Conservation (phyloP, 495 filamentous ascomycete genomes). For the Friedmanniomyces endolithicus region DNA sequence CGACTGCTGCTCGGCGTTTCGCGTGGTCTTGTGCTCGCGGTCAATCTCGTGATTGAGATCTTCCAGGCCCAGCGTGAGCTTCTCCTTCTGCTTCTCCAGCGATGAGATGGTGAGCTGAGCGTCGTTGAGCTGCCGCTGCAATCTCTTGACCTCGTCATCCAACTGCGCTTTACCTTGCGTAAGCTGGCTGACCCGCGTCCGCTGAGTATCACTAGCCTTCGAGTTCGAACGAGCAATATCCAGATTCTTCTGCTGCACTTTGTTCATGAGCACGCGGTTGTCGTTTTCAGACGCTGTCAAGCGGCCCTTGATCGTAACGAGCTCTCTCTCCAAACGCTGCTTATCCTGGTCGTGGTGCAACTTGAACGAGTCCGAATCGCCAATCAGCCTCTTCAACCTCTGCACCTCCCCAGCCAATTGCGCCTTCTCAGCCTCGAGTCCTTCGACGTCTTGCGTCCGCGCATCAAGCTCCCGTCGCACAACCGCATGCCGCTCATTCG, state of each 20-base stretch:
- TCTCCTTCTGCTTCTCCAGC: slow-evolving; percentile 92
- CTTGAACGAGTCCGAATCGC: slow-evolving; percentile 77
- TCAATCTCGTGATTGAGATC: slow-evolving; percentile 90
- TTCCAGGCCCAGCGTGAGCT: slow-evolving; percentile 74
- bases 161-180: slow-evolving; percentile 75
- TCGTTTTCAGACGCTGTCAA: slow-evolving; percentile 92
- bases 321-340: slow-evolving; percentile 78
- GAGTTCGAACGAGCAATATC: slow-evolving; percentile 89
- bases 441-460: slow-evolving; percentile 54
- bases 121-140: slow-evolving; percentile 78
- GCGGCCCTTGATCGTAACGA: slow-evolving; percentile 84
- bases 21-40: slow-evolving; percentile 78
- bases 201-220: slow-evolving; percentile 70
- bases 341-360: slow-evolving; percentile 83
- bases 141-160: slow-evolving; percentile 70
- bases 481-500: slow-evolving; percentile 68
- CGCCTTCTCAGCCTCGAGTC: slow-evolving; percentile 62
- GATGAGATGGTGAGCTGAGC: slow-evolving; percentile 72
- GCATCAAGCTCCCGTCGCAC: slow-evolving; percentile 67
- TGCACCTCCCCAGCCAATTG: slow-evolving; percentile 65
- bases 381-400: slow-evolving; percentile 67
- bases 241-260: slow-evolving; percentile 93
- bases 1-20: slow-evolving; percentile 83
- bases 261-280: slow-evolving; percentile 88
- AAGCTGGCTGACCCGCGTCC: slow-evolving; percentile 59